phyloP scores from a whole-genome alignment of 164 flowering plant species.

The Tetracentron sinense region DNA sequence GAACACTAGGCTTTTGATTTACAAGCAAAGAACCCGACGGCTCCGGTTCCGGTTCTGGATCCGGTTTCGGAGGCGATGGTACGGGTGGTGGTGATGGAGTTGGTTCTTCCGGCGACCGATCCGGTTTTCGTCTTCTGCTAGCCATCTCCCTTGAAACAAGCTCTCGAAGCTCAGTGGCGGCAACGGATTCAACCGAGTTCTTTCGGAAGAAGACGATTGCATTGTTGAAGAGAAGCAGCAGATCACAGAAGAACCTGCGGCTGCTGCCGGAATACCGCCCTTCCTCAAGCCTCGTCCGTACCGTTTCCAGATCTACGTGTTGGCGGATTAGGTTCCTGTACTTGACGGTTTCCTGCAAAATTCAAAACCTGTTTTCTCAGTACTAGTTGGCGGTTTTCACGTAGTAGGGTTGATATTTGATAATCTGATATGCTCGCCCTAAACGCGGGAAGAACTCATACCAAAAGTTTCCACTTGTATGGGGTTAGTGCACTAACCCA shows the following conservation, averaged over 20 bases:
- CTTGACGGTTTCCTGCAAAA: slow-evolving; percentile 47
- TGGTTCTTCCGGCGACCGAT: slow-evolving; percentile 6
- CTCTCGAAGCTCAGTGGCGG: slow-evolving; percentile 47
- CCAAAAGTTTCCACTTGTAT: too few species aligned
- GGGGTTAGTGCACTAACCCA: too few species aligned
- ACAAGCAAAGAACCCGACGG: too few species aligned
- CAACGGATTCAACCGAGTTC: slow-evolving; percentile 37
- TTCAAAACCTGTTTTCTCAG: too few species aligned
- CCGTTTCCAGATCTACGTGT: slow-evolving; percentile 56
- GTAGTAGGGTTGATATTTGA: too few species aligned
- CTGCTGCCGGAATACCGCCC: slow-evolving; percentile 42
- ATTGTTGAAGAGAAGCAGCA: slow-evolving; percentile 63
- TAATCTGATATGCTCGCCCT: too few species aligned
- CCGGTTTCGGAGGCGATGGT: slow-evolving; percentile 32
- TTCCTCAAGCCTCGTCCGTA: slow-evolving; percentile 38
- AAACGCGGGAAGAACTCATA: too few species aligned
- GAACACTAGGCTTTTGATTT: too few species aligned
- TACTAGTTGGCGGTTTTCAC: too few species aligned
- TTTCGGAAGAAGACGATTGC: slow-evolving; percentile 56
- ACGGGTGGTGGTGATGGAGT: too few species aligned
- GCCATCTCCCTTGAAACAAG: slow-evolving; percentile 37
- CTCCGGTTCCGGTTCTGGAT: slow-evolving; percentile 38
- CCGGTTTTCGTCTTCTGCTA: slow-evolving; percentile 6
- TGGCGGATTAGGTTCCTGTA: slow-evolving; percentile 48
- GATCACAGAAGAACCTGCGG: slow-evolving; percentile 46